phyloP scores from a whole-genome alignment of 768 basidiomycete genomes.

The Podaxis rugospora region DNA sequence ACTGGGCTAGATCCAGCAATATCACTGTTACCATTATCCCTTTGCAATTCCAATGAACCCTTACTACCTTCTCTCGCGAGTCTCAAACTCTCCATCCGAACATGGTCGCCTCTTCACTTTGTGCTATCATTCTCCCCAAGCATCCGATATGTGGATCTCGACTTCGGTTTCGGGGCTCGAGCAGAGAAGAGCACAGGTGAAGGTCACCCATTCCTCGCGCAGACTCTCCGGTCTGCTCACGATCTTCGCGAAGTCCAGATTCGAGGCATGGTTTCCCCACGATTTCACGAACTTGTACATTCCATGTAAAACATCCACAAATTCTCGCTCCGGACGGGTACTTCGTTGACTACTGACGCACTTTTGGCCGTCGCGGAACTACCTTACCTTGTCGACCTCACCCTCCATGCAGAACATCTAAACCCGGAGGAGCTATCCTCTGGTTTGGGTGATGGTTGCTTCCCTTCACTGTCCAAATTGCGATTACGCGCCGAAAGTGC shows the following conservation, averaged over 20 bases:
- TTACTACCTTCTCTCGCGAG: neutral
- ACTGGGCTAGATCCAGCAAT: neutral
- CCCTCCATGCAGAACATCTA: slow-evolving; percentile 40
- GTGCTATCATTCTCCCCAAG: slow-evolving; percentile 29
- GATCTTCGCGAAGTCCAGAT: neutral
- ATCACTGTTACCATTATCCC: neutral
- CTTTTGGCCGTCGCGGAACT: slow-evolving; percentile 29
- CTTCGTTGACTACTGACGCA: neutral
- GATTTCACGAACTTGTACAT: neutral
- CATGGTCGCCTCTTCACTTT: slow-evolving; percentile 21
- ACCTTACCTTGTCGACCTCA: slow-evolving; percentile 33
- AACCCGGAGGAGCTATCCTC: slow-evolving; percentile 19
- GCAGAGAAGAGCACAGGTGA: neutral
- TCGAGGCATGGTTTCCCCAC: neutral
- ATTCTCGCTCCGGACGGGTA: neutral
- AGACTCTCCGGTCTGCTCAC: neutral
- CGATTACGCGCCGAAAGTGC: slow-evolving; percentile 33
- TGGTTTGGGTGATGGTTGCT: slow-evolving; percentile 15
- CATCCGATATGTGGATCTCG: slow-evolving; percentile 32
- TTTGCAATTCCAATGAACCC: neutral
- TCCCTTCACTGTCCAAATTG: slow-evolving; percentile 33
- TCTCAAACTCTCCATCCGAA: neutral
- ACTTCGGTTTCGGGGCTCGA: slow-evolving; percentile 38
- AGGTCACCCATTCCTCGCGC: neutral
- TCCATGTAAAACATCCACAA: neutral